Evolutionary conservation across 495 filamentous ascomycete genomes (phyloP), one percentile per base, ranked within the genome.

Genomic region (Massariosphaeria phaeospora): DNA sequence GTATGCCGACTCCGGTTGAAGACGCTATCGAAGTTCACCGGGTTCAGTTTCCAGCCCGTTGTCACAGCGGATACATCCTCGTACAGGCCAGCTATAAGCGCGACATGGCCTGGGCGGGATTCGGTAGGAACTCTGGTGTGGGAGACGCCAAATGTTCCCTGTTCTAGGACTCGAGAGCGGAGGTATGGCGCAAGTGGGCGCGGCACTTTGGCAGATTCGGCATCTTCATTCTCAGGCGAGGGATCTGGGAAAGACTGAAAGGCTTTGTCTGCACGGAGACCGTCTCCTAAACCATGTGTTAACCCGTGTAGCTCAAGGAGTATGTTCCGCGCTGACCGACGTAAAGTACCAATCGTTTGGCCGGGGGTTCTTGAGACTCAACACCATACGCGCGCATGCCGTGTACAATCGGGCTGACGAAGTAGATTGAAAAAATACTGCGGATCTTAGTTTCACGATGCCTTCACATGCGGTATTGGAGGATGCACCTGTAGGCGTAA

Each of bases 141-240:
- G 11, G 93, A 97, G 43, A 99, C 89, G 12, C 94, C 94, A 69
- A 99, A 99, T 2, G 94, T 99, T n/a, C 94, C 94, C 62, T 95
- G 79, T 52, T 83, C 76, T 26, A 96, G 77, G 17, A 95, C 85
- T 59, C 84, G 82, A 21, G 89, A 95, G 57, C 94, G 89, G 59
- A 99, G 76, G 66, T 90, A 99, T 3, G 94, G 94, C n/a, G 91
- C 86, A 21, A 96, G 78, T 44, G 89, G 84, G 66, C 88, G 78
- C 25, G 84, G 80, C 30, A 69, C 65, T 17, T 80, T 69, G 17
- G 81, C 77, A 26, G 57, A 61, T 36, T 73, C 65, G 43, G 70
- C 68, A 43, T 73, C 63, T 62, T 80, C 75, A 54, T 69, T 67
- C 46, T 82, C 68, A 43, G 89, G 84, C 35, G 88, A 89, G 1